Evolutionary conservation across 2,329 filamentous ascomycete species (phyloP).

Genomic region (Cladosporium halotolerans): DNA sequence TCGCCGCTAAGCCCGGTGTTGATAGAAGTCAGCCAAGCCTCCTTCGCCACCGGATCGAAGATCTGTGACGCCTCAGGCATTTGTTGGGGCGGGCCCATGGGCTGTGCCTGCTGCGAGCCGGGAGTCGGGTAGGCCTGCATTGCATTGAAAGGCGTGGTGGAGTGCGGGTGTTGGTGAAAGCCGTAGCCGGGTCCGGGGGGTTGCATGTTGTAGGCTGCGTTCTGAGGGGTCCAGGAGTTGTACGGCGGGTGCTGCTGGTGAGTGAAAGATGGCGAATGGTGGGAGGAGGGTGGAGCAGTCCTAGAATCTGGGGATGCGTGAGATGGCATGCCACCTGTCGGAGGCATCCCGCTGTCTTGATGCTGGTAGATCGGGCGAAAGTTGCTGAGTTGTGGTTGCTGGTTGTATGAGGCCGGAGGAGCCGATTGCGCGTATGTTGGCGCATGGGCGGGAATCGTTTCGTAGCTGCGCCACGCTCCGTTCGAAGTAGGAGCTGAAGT

Average conservation of each 20-base stretch:
- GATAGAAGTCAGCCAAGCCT: slow-evolving; percentile 32
- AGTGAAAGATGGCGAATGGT: slow-evolving; percentile 20
- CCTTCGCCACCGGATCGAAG: slow-evolving; percentile 25
- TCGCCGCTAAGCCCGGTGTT: slow-evolving; percentile 35
- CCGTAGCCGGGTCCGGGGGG: not conserved
- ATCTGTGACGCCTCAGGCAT: slow-evolving; percentile 13
- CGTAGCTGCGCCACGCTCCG: slow-evolving; percentile 25
- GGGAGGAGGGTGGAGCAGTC: slow-evolving; percentile 21
- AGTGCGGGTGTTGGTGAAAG: not conserved
- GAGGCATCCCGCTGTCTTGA: slow-evolving; percentile 14
- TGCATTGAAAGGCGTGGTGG: not conserved
- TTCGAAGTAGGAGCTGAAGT: slow-evolving; percentile 19
- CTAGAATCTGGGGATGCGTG: slow-evolving; percentile 25
- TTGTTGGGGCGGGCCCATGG: slow-evolving; percentile 9
- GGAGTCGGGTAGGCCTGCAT: slow-evolving; percentile 8
- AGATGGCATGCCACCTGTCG: slow-evolving; percentile 18
- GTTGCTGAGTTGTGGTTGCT: slow-evolving; percentile 19
- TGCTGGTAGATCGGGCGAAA: slow-evolving; percentile 23
- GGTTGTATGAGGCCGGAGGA: not conserved
- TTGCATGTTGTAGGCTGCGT: slow-evolving; percentile 19
- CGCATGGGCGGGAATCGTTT: slow-evolving; percentile 19
- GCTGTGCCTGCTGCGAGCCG: slow-evolving; percentile 5
- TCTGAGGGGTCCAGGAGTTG: slow-evolving; percentile 20
- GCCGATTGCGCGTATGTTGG: slow-evolving; percentile 15
- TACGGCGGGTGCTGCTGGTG: slow-evolving; percentile 16